Evolutionary conservation across 768 basidiomycete genomes (phyloP), one percentile per base, ranked within the genome.

Genomic region (Termitomyces sp.): DNA sequence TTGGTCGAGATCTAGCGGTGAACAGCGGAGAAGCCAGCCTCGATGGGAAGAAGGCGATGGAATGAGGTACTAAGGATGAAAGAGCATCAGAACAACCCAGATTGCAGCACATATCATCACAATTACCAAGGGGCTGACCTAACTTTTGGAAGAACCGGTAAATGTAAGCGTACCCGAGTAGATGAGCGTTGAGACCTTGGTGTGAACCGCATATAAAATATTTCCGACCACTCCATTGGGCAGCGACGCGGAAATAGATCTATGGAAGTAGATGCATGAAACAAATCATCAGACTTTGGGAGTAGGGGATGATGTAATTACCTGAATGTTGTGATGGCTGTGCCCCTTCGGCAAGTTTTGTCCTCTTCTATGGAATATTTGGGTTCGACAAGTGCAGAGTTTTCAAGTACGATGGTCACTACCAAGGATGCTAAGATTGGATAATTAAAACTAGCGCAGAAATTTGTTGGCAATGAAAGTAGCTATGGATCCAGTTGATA

Each of bases 1-100:
- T 76, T 83, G 26, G 83, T 50, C 20, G 80, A 62, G 45, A 79
- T 84, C 70, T 74, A 49, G 1, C 26, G 14, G 20, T 28, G 24
- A 0, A 18, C 13, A 16, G 24, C 14, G 14, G 10, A 61, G 68
- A 55, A 50, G 42, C 2, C 10, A 33, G 9, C 8, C 1, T 9
- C 26, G 26, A 33, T n/a, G 18, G 13, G 1, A 40, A 24, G 3
- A 1, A 14, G 9, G 24, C 7, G 2, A 10, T 12, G 3, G 8
- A 49, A 46, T 24, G 24, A 36, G 10, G 18, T 5, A 58, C 68
- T 51, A 49, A 74, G 12, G 74, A 53, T 72, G 71, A 16, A 54
- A 69, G 68, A 10, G 64, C 35, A 4, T 74, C 66, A 40, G 72
- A 38, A 52, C 38, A 38, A 2, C 36, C 55, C 13, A 47, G 55